These are phyloP conservation scores for Saturnispora saitoi DNA, from an alignment of 805 yeast genomes.

Conservation along the genomic window DNA sequence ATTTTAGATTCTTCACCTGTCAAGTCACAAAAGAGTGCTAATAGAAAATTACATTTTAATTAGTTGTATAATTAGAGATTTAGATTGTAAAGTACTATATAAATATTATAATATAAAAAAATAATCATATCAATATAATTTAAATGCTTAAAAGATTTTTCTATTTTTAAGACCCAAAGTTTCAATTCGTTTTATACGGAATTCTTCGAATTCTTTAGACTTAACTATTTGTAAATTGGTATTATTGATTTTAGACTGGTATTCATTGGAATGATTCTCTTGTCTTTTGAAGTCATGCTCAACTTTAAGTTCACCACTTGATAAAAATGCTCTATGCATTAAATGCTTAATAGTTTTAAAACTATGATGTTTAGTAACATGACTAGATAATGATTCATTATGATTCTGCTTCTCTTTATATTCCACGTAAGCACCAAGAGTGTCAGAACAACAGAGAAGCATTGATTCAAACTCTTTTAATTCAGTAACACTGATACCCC, in stretches of 20 bases:
- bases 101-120: not conserved
- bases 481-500: not conserved
- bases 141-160: not conserved
- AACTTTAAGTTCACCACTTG: not conserved
- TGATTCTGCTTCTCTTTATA: not conserved
- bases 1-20: not conserved
- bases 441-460: conserved; percentile 6
- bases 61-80: conserved; percentile 3
- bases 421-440: not conserved
- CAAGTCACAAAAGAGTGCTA: conserved; percentile 8
- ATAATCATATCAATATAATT: not conserved
- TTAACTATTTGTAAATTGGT: conserved; percentile 2
- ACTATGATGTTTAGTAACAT: not conserved
- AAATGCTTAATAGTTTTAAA: conserved; percentile 1
- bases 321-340: not conserved
- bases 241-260: not conserved
- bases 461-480: not conserved
- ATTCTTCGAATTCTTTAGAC: not conserved
- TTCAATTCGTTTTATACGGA: conserved; percentile 1
- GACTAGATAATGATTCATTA: not conserved
- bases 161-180: not conserved
- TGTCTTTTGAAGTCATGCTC: conserved; percentile 2
- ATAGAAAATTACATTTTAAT: conserved; percentile 18
- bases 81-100: not conserved
- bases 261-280: not conserved